Evolutionary conservation across 495 filamentous ascomycete species (phyloP).

Genomic region (Neurospora discreta): DNA sequence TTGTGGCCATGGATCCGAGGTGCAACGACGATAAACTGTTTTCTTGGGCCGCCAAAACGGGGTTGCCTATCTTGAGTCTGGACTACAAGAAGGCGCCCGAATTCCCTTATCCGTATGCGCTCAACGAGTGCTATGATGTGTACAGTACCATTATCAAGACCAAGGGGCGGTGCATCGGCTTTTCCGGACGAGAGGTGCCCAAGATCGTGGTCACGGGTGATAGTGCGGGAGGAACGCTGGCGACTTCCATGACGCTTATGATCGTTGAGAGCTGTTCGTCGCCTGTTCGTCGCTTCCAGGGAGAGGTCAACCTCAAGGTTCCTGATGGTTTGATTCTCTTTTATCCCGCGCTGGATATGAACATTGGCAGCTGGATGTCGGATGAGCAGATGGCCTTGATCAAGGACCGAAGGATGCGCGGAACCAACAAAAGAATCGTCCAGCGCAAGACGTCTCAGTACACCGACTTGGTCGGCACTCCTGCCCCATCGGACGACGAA

Average conservation of each 20-base stretch:
- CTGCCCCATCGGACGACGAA: slow-evolving; percentile 53
- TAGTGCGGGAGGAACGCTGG: slow-evolving; percentile 86
- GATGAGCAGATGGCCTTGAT: slow-evolving; percentile 96
- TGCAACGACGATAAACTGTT: slow-evolving; percentile 87
- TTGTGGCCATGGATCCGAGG: slow-evolving; percentile 88
- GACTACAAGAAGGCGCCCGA: slow-evolving; percentile 95
- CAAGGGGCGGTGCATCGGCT: slow-evolving; percentile 67
- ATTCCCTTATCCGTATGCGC: slow-evolving; percentile 84
- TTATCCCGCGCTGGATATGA: slow-evolving; percentile 88
- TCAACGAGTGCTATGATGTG: slow-evolving; percentile 94
- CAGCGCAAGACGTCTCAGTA: slow-evolving; percentile 63
- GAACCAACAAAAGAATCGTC: slow-evolving; percentile 65
- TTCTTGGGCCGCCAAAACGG: slow-evolving; percentile 75
- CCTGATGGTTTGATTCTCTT: slow-evolving; percentile 77
- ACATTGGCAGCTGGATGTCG: slow-evolving; percentile 98
- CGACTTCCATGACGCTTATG: slow-evolving; percentile 75
- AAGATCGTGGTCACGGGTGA: slow-evolving; percentile 79
- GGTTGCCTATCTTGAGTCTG: slow-evolving; percentile 75
- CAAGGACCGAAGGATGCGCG: slow-evolving; percentile 65
- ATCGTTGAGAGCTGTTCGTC: slow-evolving; percentile 60
- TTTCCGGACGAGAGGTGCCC: slow-evolving; percentile 61
- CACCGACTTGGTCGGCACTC: slow-evolving; percentile 46
- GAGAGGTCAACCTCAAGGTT: slow-evolving; percentile 52
- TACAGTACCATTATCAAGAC: slow-evolving; percentile 72
- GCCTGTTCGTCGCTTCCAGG: slow-evolving; percentile 43